Evolutionary conservation across 768 basidiomycete species (phyloP), one percentile per base, ranked within the genome.

Genomic region (Rhizopogon rudus): DNA sequence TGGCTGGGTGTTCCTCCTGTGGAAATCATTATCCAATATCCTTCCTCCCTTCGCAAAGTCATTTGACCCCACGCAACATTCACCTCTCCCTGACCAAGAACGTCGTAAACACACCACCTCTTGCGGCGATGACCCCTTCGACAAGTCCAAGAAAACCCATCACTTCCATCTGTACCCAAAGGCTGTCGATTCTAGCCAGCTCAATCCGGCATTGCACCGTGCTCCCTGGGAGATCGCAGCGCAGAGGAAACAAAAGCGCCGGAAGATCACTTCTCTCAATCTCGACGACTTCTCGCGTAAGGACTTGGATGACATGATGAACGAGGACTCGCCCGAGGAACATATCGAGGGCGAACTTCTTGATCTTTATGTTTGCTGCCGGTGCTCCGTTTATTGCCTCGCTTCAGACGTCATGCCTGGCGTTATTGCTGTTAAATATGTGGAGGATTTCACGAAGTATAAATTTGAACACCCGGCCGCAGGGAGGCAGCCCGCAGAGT

Each of bases 301-400:
- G 31, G 57, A 66, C 28, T 59, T 60, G 16, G 71, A 71, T 16
- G 72, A 66, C 51, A 57, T 60, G 46, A 69, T 64, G 56, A 70
- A 71, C n/a, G 70, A 74, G 14, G 57, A 56, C 39, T 58, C 67
- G 17, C 60, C 62, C 29, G 78, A 77, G 25, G 73, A 73, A 39
- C 35, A 25, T 25, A 35, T 39, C 37, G 76, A 79, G 60, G 84
- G 81, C 22, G 81, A 77, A 55, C 67, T 88, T 29, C 72, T 93
- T 41, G 89, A 93, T 67, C 75, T 92, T 29, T 93, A 88, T 63
- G 74, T 91, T 44, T 93, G 91, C 67, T 93, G 91, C 63, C 91
- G 91, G 64, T 93, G 91, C 67, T 84, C 84, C 22, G 70, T 87
- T 59, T 88, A 86, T 64, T 83, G 86, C 60, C 75, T 90, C 40